These are phyloP conservation scores for Barbatosphaeria neglecta DNA, from an alignment of 495 filamentous ascomycete species.

Conservation along the genomic window DNA sequence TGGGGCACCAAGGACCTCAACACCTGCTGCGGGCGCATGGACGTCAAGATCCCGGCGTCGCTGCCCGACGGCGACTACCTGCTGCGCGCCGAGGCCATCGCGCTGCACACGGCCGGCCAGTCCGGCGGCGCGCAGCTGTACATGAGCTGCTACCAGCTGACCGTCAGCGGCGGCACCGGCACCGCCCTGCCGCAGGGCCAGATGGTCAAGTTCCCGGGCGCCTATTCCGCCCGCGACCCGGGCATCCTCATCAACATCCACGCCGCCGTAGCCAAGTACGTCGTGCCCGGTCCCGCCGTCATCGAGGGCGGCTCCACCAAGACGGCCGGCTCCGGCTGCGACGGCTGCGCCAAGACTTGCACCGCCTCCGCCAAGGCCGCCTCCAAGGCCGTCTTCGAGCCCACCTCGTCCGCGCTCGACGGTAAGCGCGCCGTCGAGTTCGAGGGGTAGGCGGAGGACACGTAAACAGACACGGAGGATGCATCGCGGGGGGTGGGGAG, in stretches of 20 bases:
- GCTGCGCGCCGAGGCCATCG: constrained; percentile 38
- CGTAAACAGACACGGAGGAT: neutral
- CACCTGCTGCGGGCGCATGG: constrained; percentile 38
- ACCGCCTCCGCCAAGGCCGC: constrained; percentile 12
- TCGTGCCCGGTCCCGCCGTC: constrained; percentile 27
- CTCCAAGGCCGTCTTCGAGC: constrained; percentile 1
- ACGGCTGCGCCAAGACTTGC: constrained; percentile 28
- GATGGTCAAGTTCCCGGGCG: constrained; percentile 33
- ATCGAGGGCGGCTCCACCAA: constrained; percentile 24
- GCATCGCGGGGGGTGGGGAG: neutral
- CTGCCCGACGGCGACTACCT: constrained; percentile 39
- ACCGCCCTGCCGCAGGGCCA: constrained; percentile 15
- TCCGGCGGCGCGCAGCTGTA: constrained; percentile 35
- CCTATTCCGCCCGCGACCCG: constrained; percentile 33
- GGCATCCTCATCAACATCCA: constrained; percentile 42
- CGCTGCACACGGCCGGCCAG: constrained; percentile 34
- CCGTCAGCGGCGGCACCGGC: constrained; percentile 18
- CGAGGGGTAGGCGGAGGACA: neutral
- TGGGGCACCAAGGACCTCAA: constrained; percentile 44
- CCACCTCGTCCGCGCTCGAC: constrained; percentile 3
- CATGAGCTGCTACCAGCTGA: constrained; percentile 38
- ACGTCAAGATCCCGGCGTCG: constrained; percentile 34
- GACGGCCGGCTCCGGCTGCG: constrained; percentile 20
- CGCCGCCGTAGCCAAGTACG: constrained; percentile 19
- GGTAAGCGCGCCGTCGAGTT: neutral